These are phyloP conservation scores for Metarhizium humberi DNA, from an alignment of 2,329 filamentous ascomycete species.

Conservation along the genomic window DNA sequence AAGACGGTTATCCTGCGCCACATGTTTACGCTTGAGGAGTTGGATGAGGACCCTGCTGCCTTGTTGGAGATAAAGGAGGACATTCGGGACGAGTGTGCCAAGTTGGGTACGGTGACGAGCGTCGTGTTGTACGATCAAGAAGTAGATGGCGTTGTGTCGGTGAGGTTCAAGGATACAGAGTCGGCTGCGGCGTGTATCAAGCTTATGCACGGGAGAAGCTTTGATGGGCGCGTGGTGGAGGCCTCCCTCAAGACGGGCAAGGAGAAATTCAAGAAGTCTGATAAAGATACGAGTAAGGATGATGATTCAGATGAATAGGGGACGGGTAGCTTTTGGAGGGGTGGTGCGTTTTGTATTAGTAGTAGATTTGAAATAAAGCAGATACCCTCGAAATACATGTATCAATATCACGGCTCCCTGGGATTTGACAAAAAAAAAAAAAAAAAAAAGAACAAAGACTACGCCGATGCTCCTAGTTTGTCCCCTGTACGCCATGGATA, in stretches of 20 bases:
- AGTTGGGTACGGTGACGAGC: constrained; percentile 81
- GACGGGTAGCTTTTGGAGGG: background rate
- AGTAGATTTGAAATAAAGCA: background rate
- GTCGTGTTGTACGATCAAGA: constrained; percentile 87
- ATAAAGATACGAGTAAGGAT: constrained; percentile 38
- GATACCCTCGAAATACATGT: background rate
- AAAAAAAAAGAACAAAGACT: no score
- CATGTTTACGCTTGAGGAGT: constrained; percentile 83
- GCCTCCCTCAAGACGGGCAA: constrained; percentile 62
- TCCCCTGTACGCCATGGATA: background rate
- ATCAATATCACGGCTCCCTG: no score
- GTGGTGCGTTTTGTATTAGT: background rate
- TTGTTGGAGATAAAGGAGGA: constrained; percentile 92
- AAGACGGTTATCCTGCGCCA: constrained; percentile 82
- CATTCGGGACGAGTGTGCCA: constrained; percentile 79
- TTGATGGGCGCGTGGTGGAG: constrained; percentile 61
- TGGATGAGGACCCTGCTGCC: constrained; percentile 75
- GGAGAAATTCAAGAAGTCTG: constrained; percentile 65
- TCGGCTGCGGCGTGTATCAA: constrained; percentile 64
- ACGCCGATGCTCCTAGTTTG: background rate
- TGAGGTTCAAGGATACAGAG: constrained; percentile 66
- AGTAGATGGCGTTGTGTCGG: constrained; percentile 71
- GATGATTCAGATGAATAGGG: constrained; percentile 22
- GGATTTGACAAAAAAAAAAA: no score
- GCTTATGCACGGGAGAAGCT: constrained; percentile 71